Evolutionary conservation across 2,329 filamentous ascomycete genomes (phyloP).

Genomic region (Fusarium pseudonygamai): DNA sequence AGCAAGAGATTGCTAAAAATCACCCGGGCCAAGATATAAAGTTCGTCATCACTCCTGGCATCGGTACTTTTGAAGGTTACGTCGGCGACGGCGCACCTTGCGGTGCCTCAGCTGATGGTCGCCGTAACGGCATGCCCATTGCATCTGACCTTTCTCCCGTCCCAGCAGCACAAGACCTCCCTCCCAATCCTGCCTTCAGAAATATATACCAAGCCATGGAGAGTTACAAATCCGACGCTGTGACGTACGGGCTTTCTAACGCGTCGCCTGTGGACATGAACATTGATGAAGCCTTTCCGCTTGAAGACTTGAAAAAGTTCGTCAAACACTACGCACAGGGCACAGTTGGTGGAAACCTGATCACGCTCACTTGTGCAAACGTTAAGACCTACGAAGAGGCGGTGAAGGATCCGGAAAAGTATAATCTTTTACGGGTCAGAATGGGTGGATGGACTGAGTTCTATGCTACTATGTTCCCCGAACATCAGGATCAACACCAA

Average conservation of each 20-base stretch:
- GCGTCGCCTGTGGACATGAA: background rate
- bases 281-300: background rate
- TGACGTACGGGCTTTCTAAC: background rate
- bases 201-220: background rate
- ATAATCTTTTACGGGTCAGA: background rate
- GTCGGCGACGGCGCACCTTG: background rate
- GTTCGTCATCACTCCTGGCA: background rate
- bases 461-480: background rate
- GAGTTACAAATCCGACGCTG: background rate
- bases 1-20: fast-evolving
- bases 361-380: background rate
- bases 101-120: background rate
- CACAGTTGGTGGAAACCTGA: background rate
- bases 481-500: background rate
- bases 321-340: background rate
- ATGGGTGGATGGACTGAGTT: background rate
- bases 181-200: background rate
- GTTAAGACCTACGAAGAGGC: background rate
- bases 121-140: background rate
- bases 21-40: background rate
- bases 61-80: background rate
- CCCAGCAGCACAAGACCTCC: background rate
- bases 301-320: background rate
- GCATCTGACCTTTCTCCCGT: background rate
- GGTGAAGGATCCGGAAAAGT: background rate